Conservation (phyloP, 1,139 yeast genomes). For the Candida pseudoviswanathii region DNA sequence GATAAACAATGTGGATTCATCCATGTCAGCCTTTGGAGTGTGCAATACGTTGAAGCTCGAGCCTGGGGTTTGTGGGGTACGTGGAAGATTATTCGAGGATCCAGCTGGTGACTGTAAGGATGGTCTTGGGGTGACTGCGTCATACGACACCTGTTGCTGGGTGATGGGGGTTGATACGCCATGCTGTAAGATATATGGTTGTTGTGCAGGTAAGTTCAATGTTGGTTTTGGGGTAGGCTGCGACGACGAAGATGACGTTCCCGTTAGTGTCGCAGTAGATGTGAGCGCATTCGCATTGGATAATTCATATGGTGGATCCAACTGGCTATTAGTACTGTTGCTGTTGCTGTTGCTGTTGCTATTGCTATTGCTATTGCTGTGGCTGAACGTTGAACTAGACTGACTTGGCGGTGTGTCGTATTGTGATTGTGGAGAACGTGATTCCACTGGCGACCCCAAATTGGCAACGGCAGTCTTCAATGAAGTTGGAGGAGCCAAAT, state of each 20-base stretch:
- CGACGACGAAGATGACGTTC: not conserved
- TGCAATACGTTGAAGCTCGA: constrained; percentile 28
- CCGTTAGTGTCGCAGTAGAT: constrained; percentile 7
- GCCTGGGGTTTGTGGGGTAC: constrained; percentile 19
- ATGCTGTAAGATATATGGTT: not conserved
- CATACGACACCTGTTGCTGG: not conserved
- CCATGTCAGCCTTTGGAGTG: constrained; percentile 28
- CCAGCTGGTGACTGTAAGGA: constrained; percentile 13
- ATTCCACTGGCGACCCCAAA: constrained; percentile 2
- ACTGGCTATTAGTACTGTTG: constrained; percentile 7
- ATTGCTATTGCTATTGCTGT: not conserved
- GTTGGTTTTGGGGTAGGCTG: constrained; percentile 2
- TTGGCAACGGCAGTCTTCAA: constrained; percentile 22
- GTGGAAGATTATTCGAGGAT: constrained; percentile 8
- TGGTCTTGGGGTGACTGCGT: constrained; percentile 9
- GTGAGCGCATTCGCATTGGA: constrained; percentile 14
- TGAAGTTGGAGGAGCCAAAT: constrained; percentile 11
- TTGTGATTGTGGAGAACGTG: constrained; percentile 2
- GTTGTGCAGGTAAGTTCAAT: constrained; percentile 3
- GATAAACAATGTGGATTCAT: constrained; percentile 48
- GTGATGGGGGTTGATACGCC: not conserved
- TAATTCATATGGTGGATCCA: constrained; percentile 15
- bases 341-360: too few species aligned
- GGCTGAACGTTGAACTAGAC: constrained; percentile 15
- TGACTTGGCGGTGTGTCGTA: constrained; percentile 17